A percentile compares a stretch with the other conserved stretches of the same genome.
These are phyloP conservation scores for Coemansia sp. DNA, from an alignment of 192 early-diverging fungal species.

Conservation along the genomic window DNA sequence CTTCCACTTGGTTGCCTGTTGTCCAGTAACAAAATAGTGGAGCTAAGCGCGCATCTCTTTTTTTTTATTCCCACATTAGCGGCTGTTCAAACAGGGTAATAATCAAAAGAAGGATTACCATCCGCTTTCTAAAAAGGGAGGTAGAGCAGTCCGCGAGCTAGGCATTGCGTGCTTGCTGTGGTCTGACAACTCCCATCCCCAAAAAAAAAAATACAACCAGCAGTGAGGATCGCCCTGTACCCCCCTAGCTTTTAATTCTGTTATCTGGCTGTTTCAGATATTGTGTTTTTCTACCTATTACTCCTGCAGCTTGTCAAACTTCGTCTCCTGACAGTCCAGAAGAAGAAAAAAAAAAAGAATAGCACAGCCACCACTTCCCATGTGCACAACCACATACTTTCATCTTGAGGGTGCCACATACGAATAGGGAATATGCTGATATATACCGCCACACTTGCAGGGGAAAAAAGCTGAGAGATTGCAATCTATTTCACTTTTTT, in stretches of 20 bases:
- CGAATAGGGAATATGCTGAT: background rate
- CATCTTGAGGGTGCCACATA: background rate
- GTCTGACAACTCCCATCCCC: background rate
- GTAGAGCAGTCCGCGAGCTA: conserved; percentile 6
- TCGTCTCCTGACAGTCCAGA: background rate
- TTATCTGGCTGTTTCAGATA: background rate
- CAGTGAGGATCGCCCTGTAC: conserved; percentile 1
- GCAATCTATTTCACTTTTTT: background rate
- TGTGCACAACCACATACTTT: background rate
- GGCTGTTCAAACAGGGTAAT: background rate
- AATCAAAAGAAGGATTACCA: background rate
- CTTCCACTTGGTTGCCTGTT: background rate
- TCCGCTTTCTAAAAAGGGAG: background rate
- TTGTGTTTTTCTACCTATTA: too few relatives aligned
- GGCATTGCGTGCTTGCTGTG: conserved; percentile 1
- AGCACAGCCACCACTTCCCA: background rate
- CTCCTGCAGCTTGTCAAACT: background rate
- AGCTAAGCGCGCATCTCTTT: background rate
- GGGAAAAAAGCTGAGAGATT: background rate
- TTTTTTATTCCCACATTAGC: background rate
- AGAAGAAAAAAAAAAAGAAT: background rate
- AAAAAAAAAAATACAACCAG: background rate
- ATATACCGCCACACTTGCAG: background rate
- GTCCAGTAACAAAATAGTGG: background rate
- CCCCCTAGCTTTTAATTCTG: conserved; percentile 1